These are phyloP conservation scores for Ceratocystis diversiconidia DNA, from an alignment of 2,329 filamentous ascomycete genomes.

Conservation along the genomic window DNA sequence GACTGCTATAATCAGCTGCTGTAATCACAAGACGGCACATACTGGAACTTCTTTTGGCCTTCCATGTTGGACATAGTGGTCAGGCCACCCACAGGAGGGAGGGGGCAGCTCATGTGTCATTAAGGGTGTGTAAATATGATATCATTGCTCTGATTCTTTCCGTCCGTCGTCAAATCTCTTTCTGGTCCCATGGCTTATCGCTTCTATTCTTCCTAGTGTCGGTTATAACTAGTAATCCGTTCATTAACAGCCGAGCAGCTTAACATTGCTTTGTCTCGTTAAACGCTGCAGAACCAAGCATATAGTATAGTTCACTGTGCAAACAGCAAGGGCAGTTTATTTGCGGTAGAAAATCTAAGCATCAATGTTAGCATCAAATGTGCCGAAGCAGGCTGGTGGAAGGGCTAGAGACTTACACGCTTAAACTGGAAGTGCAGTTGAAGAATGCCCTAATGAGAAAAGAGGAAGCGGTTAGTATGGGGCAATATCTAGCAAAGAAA, in stretches of 20 bases:
- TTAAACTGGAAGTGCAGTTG: conserved; percentile 98
- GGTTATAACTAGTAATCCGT: background rate
- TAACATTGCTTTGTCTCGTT: background rate
- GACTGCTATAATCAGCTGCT: background rate
- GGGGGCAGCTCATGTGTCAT: background rate
- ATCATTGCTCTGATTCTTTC: background rate
- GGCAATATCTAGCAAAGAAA: conserved; percentile 17
- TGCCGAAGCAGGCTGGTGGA: conserved; percentile 3
- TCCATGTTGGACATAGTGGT: background rate
- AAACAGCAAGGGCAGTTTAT: conserved; percentile 23
- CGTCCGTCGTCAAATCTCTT: background rate
- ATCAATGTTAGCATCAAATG: conserved; percentile 11
- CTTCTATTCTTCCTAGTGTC: background rate
- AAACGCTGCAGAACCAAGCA: background rate
- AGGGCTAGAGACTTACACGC: conserved; percentile 48
- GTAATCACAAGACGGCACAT: background rate
- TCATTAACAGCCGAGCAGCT: background rate
- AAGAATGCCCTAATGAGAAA: conserved; percentile 58
- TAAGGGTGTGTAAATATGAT: background rate
- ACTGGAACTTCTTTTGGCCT: background rate
- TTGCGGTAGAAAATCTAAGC: conserved; percentile 43
- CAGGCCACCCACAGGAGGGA: background rate
- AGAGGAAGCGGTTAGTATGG: conserved; percentile 15
- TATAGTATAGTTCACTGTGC: background rate
- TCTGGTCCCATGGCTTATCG: background rate